Evolutionary conservation across 1,284 basidiomycete genomes (phyloP).

Genomic region (Blastosporella zonata): DNA sequence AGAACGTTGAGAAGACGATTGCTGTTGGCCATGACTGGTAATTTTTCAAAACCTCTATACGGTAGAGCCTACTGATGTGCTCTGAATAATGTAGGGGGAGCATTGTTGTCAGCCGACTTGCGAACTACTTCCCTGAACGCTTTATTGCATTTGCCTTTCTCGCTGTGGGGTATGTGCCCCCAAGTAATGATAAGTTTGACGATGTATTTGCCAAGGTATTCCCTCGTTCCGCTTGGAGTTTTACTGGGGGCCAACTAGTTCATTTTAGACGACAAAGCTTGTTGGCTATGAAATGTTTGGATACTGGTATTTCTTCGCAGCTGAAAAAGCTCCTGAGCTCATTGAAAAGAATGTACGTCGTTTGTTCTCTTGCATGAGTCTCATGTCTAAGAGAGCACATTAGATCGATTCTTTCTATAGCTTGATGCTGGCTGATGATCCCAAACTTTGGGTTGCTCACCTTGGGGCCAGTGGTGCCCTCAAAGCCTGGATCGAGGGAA

Average conservation of each 20-base stretch:
- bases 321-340: constrained; percentile 23
- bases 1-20: constrained; percentile 36
- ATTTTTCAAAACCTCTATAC: constrained; percentile 5
- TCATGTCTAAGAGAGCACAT: background rate
- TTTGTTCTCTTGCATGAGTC: background rate
- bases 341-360: constrained; percentile 27
- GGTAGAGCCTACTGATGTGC: background rate
- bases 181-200: constrained; percentile 15
- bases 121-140: constrained; percentile 35
- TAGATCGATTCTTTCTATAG: constrained; percentile 28
- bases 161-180: constrained; percentile 35
- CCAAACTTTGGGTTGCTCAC: constrained; percentile 21
- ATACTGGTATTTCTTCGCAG: constrained; percentile 24
- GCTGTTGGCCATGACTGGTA: constrained; percentile 51
- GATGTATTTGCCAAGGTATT: constrained; percentile 5
- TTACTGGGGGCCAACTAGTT: background rate
- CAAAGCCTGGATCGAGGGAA: constrained; percentile 22
- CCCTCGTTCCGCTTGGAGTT: background rate
- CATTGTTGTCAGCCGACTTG: constrained; percentile 32
- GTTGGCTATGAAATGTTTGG: constrained; percentile 31
- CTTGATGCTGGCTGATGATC: constrained; percentile 23
- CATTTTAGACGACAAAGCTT: constrained; percentile 10
- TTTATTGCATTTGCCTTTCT: constrained; percentile 42
- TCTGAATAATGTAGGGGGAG: constrained; percentile 33
- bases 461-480: constrained; percentile 19